Evolutionary conservation across 148 eudicot genomes (phyloP).

Genomic region (Silene uniflora): DNA sequence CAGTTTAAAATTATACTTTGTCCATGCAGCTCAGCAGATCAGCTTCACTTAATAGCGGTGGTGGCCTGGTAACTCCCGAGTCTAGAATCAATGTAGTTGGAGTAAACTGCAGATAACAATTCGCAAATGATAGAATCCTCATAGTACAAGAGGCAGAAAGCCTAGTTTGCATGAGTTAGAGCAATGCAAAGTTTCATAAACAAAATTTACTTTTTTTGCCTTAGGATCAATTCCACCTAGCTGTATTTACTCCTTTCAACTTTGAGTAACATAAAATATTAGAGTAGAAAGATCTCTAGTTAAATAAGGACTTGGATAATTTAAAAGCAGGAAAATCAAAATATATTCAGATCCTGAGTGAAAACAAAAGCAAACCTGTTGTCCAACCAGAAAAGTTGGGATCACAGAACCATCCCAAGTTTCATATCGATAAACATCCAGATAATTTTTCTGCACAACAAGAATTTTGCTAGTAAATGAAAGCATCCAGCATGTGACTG

Average conservation of each 20-base stretch:
- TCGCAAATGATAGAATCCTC: neutral
- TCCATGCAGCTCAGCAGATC: slow-evolving; percentile 90
- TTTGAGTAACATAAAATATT: neutral
- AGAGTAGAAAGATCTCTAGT: slow-evolving; percentile 2
- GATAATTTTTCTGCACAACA: slow-evolving; percentile 73
- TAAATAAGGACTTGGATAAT: neutral
- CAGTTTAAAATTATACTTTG: slow-evolving; percentile 48
- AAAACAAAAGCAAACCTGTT: slow-evolving; percentile 51
- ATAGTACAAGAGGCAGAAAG: neutral
- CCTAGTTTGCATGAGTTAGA: neutral
- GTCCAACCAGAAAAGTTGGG: slow-evolving; percentile 73
- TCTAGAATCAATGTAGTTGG: slow-evolving; percentile 84
- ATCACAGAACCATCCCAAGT: slow-evolving; percentile 88
- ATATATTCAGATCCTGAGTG: neutral
- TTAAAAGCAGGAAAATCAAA: neutral
- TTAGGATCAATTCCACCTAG: neutral
- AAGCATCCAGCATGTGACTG: neutral
- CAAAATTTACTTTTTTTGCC: no score
- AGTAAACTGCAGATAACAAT: slow-evolving; percentile 51
- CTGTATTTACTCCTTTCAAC: neutral
- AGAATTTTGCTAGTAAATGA: slow-evolving; percentile 8
- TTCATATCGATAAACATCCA: slow-evolving; percentile 85
- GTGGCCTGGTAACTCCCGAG: slow-evolving; percentile 91
- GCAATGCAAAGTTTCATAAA: neutral
- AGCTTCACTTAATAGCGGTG: slow-evolving; percentile 91